Base-by-base conservation (phyloP, 140 eudicot species). In the Senecio squalidus region DNA sequence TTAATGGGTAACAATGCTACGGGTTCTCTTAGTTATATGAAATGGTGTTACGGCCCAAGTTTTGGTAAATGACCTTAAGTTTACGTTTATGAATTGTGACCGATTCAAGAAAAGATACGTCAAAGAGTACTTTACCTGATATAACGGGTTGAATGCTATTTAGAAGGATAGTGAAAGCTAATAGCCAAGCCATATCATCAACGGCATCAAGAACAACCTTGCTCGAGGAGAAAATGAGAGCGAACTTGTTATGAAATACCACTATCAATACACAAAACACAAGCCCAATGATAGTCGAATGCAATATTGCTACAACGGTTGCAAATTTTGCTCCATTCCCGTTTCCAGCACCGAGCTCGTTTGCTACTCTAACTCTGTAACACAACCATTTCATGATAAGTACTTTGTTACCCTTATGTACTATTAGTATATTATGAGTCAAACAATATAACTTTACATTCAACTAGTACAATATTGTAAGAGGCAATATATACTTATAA, bases 291-390 rank as follows among this genome's bases (percentile, higher is more conserved):
- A 72, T 16, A 4, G 75, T 44, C 2, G 89, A 82, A 30, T 78
- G 73, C 21, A 43, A 41, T 48, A 78, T 72, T 2, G 85, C 71
- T 20, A 78, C 89, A 3, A 46, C 26, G 3, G 89, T 82, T 5
- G 82, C 85, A 16, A 70, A 82, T 57, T 65, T 78, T 1, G 85
- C 85, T 7, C 70, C 80, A 3, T 75, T 69, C 17, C 84, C 84
- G 14, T 75, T 82, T 10, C 85, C 85, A 23, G 77, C 63, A 55
- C 89, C 84, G 1, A 82, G 78, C 71, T 78, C 85, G 36, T 82
- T 82, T 7, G 85, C 62, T 46, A 80, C 83, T 46, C 87, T 38
- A n/a, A 62, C 81, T 58, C 67, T 62, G 64, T 68, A 13, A 40
- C 6, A 39, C 27, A 25, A n/a, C n/a, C n/a, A n/a, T n/a, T n/a